Base-by-base conservation (phyloP, 2,329 filamentous ascomycete genomes). In the Xylariaceae sp. region DNA sequence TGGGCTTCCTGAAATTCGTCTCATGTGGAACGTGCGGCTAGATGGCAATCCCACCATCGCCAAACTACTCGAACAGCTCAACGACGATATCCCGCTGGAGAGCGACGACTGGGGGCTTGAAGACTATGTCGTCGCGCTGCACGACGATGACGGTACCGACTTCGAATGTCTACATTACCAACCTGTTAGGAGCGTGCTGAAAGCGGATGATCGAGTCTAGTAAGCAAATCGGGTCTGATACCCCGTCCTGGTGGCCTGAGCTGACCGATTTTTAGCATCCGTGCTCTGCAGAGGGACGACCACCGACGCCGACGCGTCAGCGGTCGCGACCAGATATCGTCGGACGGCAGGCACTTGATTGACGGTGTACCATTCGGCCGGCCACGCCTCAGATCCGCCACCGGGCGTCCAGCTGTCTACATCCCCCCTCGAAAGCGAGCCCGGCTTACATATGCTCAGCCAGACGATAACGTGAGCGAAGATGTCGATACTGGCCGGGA, bases 141-240 rank as follows among this genome's bases (percentile, higher is more conserved):
- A 62, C 14, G 70, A 73, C 39, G 53, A 56, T 18, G 63, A 67
- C 26, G 73, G 73, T n/a, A 67, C 63, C 13, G 79, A 76, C 31
- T 96, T 86, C 50, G 90, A 97, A 63, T 92, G 87, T 53, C 65
- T 96, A 40, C 90, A 96, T 64, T 97, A 87, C 54, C 83, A 87
- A 58, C 70, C 75, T 14, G 73, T 94, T 5, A 68, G 71, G 11
- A 73, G 74, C 31, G 68, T 92, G 8, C 67, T 95, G 41, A 83
- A 85, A 50, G 82, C 90, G 36, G 88, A 92, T 38, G 89, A 96
- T 54, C 78, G 89, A 60, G 76, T 96, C 40, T 70, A 85, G 84
- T 88, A 67, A 53, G 81, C 14, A 21, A 16, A 14, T 9, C 3
- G 16, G n/a, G n/a, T 70, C 27, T 27, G 34, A 27, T 34, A 34